Conservation (phyloP, 805 yeast genomes). For the Starmerella apis region DNA sequence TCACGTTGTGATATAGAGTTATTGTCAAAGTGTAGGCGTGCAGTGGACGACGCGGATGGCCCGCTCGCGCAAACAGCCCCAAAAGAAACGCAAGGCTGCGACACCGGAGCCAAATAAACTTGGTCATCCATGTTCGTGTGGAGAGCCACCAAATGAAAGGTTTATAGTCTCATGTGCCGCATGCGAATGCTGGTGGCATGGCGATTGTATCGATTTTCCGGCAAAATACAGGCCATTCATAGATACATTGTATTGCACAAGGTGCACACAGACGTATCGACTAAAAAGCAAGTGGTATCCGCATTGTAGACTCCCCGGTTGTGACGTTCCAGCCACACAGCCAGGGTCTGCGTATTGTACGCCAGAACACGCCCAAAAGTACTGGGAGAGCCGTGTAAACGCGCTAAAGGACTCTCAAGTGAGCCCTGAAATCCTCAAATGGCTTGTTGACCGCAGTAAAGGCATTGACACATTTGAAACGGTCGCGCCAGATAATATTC, state of each 20-base stretch:
- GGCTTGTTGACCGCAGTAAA: conserved; percentile 9
- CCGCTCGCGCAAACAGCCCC: conserved; percentile 2
- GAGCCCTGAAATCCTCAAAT: background rate
- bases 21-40: too few species aligned
- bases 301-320: conserved; percentile 9
- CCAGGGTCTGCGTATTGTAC: conserved; percentile 6
- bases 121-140: conserved; percentile 3
- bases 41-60: background rate
- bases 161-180: conserved; percentile 8
- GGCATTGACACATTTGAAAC: background rate
- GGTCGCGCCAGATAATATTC: conserved; percentile 8
- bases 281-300: background rate
- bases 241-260: conserved; percentile 3
- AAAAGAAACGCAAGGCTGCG: background rate
- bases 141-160: conserved; percentile 5
- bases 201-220: conserved; percentile 10
- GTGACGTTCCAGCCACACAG: background rate
- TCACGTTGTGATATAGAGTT: too few species aligned
- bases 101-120: background rate
- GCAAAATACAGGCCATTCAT: background rate
- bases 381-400: conserved; percentile 5
- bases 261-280: background rate
- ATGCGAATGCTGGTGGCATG: conserved; percentile 18
- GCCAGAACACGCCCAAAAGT: conserved; percentile 7
- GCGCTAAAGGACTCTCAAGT: background rate